Conservation (phyloP, 2,329 filamentous ascomycete genomes). For the Claviceps citrina region DNA sequence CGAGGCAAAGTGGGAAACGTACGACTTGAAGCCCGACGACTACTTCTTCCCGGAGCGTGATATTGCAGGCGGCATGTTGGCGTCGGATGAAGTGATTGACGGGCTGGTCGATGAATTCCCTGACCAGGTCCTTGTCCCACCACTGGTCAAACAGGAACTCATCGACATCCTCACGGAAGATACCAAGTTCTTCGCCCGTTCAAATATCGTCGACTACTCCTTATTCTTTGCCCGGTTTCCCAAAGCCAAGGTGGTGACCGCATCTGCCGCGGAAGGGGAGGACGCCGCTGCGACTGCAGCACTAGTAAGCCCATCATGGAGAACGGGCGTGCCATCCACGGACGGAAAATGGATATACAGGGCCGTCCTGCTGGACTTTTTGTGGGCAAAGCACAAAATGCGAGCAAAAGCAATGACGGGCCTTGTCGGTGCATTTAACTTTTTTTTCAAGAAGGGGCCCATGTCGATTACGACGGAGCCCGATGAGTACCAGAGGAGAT, state of each 20-base stretch:
- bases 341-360: slow-evolving; percentile 54
- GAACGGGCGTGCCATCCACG: slow-evolving; percentile 42
- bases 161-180: slow-evolving; percentile 41
- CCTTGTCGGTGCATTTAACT: slow-evolving; percentile 48
- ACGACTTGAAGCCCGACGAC: slow-evolving; percentile 57
- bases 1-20: slow-evolving; percentile 45
- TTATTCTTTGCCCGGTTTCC: slow-evolving; percentile 48
- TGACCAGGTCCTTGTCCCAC: slow-evolving; percentile 45
- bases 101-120: slow-evolving; percentile 52
- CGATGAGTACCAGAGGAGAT: slow-evolving; percentile 46
- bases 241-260: slow-evolving; percentile 1
- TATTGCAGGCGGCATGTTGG: slow-evolving; percentile 46
- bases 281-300: slow-evolving; percentile 3
- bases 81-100: slow-evolving; percentile 48
- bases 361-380: slow-evolving; percentile 56
- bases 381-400: slow-evolving; percentile 60
- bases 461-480: slow-evolving; percentile 63
- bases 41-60: slow-evolving; percentile 68
- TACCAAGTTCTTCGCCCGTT: slow-evolving; percentile 43
- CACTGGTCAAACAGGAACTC: slow-evolving; percentile 39
- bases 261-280: not conserved
- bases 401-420: slow-evolving; percentile 51
- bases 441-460: slow-evolving; percentile 46
- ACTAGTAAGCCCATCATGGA: slow-evolving; percentile 29
- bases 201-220: slow-evolving; percentile 61